Conservation (phyloP, 305 asterid genomes). For the Solanum aculeatissimum region DNA sequence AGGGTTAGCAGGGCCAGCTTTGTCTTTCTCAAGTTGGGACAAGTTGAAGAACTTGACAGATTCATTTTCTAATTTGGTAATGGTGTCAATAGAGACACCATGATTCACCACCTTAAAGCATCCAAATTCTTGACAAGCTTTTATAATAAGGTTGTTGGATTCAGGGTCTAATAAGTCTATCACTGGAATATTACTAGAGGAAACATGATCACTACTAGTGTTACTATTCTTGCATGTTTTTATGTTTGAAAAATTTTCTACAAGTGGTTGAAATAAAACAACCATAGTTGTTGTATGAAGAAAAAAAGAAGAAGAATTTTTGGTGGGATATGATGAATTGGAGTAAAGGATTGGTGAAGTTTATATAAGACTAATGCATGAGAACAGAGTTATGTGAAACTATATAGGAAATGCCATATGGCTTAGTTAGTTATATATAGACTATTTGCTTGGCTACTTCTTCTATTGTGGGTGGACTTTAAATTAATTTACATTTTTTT, state of each 20-base stretch:
- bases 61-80: conserved; percentile 30
- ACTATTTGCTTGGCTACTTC: background rate
- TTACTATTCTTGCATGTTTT: conserved; percentile 31
- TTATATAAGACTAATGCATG: background rate
- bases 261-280: conserved; percentile 35
- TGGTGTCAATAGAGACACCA: conserved; percentile 33
- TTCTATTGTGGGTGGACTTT: background rate
- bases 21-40: conserved; percentile 39
- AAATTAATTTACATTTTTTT: background rate
- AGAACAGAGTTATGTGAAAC: background rate
- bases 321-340: background rate
- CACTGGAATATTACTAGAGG: conserved; percentile 24
- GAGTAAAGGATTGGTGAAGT: background rate
- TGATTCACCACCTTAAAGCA: conserved; percentile 58
- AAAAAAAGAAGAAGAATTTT: background rate
- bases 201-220: conserved; percentile 1
- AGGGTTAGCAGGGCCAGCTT: conserved; percentile 40
- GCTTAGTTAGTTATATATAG: background rate
- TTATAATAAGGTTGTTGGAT: conserved; percentile 30
- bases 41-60: conserved; percentile 34
- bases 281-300: conserved; percentile 7
- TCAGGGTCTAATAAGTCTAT: conserved; percentile 28
- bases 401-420: background rate
- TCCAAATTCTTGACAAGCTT: conserved; percentile 49
- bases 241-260: conserved; percentile 13